Evolutionary conservation across 345 rosid genomes (phyloP).

Genomic region (Arabidopsis arenosa): DNA sequence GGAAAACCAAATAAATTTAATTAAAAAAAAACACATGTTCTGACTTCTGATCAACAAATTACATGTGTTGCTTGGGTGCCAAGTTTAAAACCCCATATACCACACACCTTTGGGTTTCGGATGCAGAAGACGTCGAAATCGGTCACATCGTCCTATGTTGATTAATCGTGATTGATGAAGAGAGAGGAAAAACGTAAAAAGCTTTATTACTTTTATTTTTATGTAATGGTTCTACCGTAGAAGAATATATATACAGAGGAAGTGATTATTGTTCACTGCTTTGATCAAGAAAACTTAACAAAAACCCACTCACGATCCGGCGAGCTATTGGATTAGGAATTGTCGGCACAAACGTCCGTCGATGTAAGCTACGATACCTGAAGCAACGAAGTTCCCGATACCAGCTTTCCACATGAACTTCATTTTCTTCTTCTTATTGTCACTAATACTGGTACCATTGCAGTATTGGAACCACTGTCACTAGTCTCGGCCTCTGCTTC

Average conservation of each 20-base stretch:
- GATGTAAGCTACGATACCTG: slow-evolving; percentile 81
- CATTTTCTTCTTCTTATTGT: slow-evolving; percentile 45
- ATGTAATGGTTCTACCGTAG: slow-evolving; percentile 7
- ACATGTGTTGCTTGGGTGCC: neutral
- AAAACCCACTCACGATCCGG: slow-evolving; percentile 86
- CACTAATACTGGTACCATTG: slow-evolving; percentile 45
- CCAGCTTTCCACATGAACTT: slow-evolving; percentile 81
- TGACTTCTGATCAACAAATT: neutral
- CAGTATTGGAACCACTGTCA: slow-evolving; percentile 41
- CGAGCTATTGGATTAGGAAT: slow-evolving; percentile 93
- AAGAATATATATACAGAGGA: slow-evolving; percentile 5
- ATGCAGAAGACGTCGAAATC: neutral
- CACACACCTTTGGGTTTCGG: neutral
- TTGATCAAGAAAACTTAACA: slow-evolving; percentile 77
- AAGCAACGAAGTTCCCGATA: slow-evolving; percentile 63
- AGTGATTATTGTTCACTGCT: slow-evolving; percentile 44
- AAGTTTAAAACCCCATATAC: slow-evolving; percentile 20
- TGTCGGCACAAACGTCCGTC: slow-evolving; percentile 88
- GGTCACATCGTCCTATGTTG: neutral
- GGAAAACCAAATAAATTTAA: neutral
- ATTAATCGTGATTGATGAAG: neutral
- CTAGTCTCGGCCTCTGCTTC: slow-evolving; percentile 35
- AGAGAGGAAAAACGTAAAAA: neutral
- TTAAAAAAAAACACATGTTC: too few species aligned
- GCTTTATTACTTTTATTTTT: slow-evolving; percentile 1